Base-by-base conservation (phyloP, 2,329 filamentous ascomycete genomes). In the Bipolaris victoriae region DNA sequence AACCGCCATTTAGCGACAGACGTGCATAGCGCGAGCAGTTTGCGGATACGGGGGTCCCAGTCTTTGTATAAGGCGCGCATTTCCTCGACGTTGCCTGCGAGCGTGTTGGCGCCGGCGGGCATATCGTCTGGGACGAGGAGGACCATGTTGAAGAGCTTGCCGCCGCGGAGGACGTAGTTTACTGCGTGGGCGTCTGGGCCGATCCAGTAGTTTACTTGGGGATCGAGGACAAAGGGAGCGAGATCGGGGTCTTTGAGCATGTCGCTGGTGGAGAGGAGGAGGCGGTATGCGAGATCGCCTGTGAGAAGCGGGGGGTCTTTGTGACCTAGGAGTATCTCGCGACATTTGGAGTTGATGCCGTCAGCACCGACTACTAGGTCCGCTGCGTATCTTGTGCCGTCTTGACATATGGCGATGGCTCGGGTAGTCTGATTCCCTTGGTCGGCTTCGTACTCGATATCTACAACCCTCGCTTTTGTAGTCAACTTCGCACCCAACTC, bases 1-100 rank as follows among this genome's bases (percentile, higher is more conserved):
- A 88, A 73, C 1, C 83, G 78, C 86, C 86, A 89, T 69, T 88
- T 89, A 48, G 80, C 79, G 0, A 88, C 84, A 0, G 81, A 83
- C 41, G 85, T 76, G 66, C 85, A 87, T 16, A 88, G 78, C 0
- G 76, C 73, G 0, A 88, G 76, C 4, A 88, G 76, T 66, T 87
- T 88, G 16, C 80, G 74, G 33, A 77, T 76, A 0, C 77, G 75
- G 0, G 84, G 83, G 63, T 88, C 86, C 86, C 86, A 88, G 41
- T 81, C 80, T 44, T 80, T 76, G 61, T 83, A 87, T 5, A 83
- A 74, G 0, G 79, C 79, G 46, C 79, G 78, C 82, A 84, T 84
- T 61, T 84, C 82, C 33, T 82, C 76, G 3, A 86, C 79, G 52
- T 82, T 81, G 3, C 82, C 83, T 13, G 80, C 75, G 0, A 82